A percentile compares a stretch with the other conserved stretches of the same genome.
These are phyloP conservation scores for Claviceps paspali DNA, from an alignment of 2,329 filamentous ascomycete genomes.

Conservation along the genomic window DNA sequence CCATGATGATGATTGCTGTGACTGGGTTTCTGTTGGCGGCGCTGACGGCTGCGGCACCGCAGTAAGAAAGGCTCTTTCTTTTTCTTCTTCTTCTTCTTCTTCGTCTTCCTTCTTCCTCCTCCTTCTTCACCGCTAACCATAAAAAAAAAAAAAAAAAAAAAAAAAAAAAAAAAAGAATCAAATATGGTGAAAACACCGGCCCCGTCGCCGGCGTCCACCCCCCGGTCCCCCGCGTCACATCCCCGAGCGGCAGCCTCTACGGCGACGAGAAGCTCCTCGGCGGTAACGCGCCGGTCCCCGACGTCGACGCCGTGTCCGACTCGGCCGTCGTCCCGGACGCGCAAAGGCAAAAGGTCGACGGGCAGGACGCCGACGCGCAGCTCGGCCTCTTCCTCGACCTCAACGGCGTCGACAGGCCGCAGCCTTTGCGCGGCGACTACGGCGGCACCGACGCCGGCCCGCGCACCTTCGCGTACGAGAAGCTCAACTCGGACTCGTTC, in stretches of 20 bases:
- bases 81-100: too few relatives aligned
- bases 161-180: too few relatives aligned
- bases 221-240: conserved; percentile 22
- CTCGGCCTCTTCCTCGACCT: conserved; percentile 40
- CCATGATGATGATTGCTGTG: conserved; percentile 15
- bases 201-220: conserved; percentile 24
- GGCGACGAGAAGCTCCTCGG: conserved; percentile 24
- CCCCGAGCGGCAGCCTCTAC: conserved; percentile 23
- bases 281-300: conserved; percentile 21
- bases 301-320: too few relatives aligned
- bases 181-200: conserved; percentile 26
- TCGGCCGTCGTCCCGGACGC: too few relatives aligned
- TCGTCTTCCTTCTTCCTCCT: too few relatives aligned
- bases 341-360: conserved; percentile 31
- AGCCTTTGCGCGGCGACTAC: conserved; percentile 36
- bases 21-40: background rate
- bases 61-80: too few relatives aligned
- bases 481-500: conserved; percentile 36
- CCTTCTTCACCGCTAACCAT: too few relatives aligned
- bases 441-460: conserved; percentile 38
- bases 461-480: conserved; percentile 33
- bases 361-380: conserved; percentile 33
- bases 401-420: conserved; percentile 31
- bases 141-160: background rate
- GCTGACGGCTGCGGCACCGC: conserved; percentile 1